Conservation (phyloP, 176 grass and related monocot genomes). For the Aechmea fasciata region DNA sequence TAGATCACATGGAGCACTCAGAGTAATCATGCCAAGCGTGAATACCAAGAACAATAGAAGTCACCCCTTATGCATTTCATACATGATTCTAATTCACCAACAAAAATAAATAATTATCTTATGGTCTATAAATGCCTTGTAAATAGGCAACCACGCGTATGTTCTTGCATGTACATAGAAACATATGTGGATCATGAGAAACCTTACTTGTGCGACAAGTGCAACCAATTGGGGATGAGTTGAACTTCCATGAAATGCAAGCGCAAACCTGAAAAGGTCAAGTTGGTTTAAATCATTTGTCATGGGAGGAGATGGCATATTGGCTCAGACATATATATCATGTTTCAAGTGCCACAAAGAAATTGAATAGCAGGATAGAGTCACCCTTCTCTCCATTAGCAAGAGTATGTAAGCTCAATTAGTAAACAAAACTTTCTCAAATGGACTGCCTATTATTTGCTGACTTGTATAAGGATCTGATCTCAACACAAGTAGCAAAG, state of each 20-base stretch:
- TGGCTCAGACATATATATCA: background rate
- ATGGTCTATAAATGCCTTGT: background rate
- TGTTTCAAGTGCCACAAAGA: background rate
- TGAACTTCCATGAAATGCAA: slow-evolving; percentile 83
- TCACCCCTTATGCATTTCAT: too few species aligned
- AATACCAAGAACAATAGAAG: too few species aligned
- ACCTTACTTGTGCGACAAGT: slow-evolving; percentile 69
- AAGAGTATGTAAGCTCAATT: too few species aligned
- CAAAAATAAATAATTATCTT: background rate
- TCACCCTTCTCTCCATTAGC: too few species aligned
- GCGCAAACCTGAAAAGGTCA: slow-evolving; percentile 68
- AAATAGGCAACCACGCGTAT: background rate
- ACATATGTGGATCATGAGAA: background rate
- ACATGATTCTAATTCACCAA: too few species aligned
- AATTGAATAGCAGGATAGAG: background rate
- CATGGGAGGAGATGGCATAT: background rate
- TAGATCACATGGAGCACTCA: too few species aligned
- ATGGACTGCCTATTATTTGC: too few species aligned
- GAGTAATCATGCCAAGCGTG: too few species aligned
- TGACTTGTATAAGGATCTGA: too few species aligned
- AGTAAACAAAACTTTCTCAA: too few species aligned
- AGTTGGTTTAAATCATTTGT: background rate
- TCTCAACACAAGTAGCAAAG: too few species aligned
- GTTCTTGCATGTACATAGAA: background rate
- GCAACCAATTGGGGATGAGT: slow-evolving; percentile 69